Conservation (phyloP, 805 yeast genomes). For the Saturnispora serradocipensis region DNA sequence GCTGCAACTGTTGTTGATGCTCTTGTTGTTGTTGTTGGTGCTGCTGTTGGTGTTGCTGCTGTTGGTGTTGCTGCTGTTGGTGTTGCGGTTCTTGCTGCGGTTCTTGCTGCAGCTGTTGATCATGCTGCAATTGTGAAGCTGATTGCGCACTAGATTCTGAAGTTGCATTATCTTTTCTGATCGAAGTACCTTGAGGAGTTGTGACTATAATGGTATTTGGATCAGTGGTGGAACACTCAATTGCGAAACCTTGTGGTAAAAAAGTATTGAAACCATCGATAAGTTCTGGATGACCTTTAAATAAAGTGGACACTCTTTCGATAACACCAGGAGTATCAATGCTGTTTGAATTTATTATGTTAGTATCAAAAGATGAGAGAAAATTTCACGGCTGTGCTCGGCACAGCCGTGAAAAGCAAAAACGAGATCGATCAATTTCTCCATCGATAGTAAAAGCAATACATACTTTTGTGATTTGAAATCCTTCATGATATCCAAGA, state of each 20-base stretch:
- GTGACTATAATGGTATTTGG: slow-evolving; percentile 90
- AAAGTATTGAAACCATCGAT: slow-evolving; percentile 98
- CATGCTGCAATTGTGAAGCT: slow-evolving; percentile 23
- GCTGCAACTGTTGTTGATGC: slow-evolving; percentile 13
- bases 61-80: slow-evolving; percentile 21
- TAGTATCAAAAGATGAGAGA: slow-evolving; percentile 12
- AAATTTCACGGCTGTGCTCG: slow-evolving; percentile 4
- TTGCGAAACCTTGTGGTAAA: slow-evolving; percentile 91
- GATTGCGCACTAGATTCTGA: slow-evolving; percentile 4
- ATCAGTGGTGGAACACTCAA: slow-evolving; percentile 89
- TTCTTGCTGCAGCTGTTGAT: slow-evolving; percentile 8
- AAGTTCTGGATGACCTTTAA: slow-evolving; percentile 85
- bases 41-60: slow-evolving; percentile 11
- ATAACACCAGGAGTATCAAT: slow-evolving; percentile 98
- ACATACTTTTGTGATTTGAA: slow-evolving; percentile 82
- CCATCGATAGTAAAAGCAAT: background rate
- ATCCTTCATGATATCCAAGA: slow-evolving; percentile 97
- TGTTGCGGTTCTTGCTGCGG: background rate
- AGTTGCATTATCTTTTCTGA: slow-evolving; percentile 46
- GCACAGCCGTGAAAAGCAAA: background rate
- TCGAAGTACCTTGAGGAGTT: slow-evolving; percentile 87
- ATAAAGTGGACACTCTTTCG: slow-evolving; percentile 83
- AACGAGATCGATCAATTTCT: background rate
- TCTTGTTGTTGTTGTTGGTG: background rate
- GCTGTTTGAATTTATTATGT: slow-evolving; percentile 22